Evolutionary conservation across 2,329 filamentous ascomycete genomes (phyloP).

Genomic region (Fusarium sarcochroum): DNA sequence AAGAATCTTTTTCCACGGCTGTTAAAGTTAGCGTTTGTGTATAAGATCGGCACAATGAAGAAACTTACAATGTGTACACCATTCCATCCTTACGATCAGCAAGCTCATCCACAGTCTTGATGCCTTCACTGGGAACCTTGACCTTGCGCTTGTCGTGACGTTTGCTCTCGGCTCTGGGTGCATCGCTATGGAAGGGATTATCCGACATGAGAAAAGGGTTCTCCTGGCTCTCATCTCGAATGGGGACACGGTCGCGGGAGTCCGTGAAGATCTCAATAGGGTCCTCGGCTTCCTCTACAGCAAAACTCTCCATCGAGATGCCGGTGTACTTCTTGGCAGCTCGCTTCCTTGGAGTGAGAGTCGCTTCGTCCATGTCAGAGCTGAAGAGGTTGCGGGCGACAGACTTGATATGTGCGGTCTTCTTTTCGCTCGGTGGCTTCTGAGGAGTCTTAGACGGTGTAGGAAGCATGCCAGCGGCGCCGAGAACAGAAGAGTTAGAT

Average conservation of each 20-base stretch:
- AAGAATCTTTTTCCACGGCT: conserved; percentile 87
- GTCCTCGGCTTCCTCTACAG: conserved; percentile 67
- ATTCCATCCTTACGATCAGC: conserved; percentile 78
- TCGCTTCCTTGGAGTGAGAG: conserved; percentile 72
- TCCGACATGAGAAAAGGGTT: conserved; percentile 80
- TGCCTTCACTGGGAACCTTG: conserved; percentile 69
- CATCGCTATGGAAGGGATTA: conserved; percentile 78
- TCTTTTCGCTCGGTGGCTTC: conserved; percentile 70
- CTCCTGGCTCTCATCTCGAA: conserved; percentile 73
- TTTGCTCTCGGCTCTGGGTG: conserved; percentile 56
- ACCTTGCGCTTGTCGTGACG: conserved; percentile 70
- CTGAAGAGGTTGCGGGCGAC: conserved; percentile 75
- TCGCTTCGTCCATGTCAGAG: conserved; percentile 69
- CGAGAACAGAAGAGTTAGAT: conserved; percentile 50
- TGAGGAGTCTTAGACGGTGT: conserved; percentile 84
- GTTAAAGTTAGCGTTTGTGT: conserved; percentile 35
- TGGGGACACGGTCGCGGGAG: conserved; percentile 81
- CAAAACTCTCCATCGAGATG: conserved; percentile 70
- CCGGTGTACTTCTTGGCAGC: conserved; percentile 70
- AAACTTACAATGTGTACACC: conserved; percentile 82
- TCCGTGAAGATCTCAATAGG: conserved; percentile 84
- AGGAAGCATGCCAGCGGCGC: conserved; percentile 72
- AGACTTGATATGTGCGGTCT: conserved; percentile 64
- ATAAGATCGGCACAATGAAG: neutral
- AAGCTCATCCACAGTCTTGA: conserved; percentile 73